Conservation (phyloP, 371 early-diverging fungal species). For the Rhizopus microsporus region DNA sequence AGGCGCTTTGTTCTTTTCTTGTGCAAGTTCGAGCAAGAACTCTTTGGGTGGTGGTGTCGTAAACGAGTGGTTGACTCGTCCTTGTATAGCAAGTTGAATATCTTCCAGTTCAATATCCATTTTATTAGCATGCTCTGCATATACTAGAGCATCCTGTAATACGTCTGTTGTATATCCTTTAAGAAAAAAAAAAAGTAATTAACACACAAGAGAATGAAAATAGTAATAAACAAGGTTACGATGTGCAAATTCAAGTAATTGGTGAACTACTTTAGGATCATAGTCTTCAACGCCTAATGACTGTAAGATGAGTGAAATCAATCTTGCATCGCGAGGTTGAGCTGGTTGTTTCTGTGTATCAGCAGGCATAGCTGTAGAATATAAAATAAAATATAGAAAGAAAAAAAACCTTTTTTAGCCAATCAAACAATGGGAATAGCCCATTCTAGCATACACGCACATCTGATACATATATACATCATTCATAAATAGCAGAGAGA, state of each 20-base stretch:
- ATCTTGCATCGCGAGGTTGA: slow-evolving; percentile 87
- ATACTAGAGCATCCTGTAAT: slow-evolving; percentile 91
- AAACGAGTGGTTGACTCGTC: slow-evolving; percentile 88
- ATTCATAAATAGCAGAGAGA: too few relatives aligned
- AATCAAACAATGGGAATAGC: background rate
- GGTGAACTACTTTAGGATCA: slow-evolving; percentile 96
- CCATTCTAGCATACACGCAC: background rate
- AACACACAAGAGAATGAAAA: background rate
- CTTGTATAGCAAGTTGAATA: slow-evolving; percentile 92
- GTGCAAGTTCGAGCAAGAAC: slow-evolving; percentile 86
- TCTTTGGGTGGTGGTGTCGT: slow-evolving; percentile 90
- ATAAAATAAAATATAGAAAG: background rate
- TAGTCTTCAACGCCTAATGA: slow-evolving; percentile 94
- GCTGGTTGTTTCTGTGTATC: slow-evolving; percentile 27
- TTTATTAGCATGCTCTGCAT: slow-evolving; percentile 92
- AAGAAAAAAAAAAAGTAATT: slow-evolving; percentile 11
- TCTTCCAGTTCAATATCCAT: slow-evolving; percentile 86
- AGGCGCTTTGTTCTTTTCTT: slow-evolving; percentile 84
- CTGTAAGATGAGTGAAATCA: slow-evolving; percentile 90
- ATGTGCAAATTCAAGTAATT: slow-evolving; percentile 95
- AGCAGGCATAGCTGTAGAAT: slow-evolving; percentile 11
- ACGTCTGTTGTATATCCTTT: slow-evolving; percentile 94
- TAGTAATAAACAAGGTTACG: slow-evolving; percentile 40
- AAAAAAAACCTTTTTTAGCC: background rate
- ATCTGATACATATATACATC: too few relatives aligned